These are phyloP conservation scores for Mariannaea sp. DNA, from an alignment of 2,329 filamentous ascomycete genomes.

Conservation along the genomic window DNA sequence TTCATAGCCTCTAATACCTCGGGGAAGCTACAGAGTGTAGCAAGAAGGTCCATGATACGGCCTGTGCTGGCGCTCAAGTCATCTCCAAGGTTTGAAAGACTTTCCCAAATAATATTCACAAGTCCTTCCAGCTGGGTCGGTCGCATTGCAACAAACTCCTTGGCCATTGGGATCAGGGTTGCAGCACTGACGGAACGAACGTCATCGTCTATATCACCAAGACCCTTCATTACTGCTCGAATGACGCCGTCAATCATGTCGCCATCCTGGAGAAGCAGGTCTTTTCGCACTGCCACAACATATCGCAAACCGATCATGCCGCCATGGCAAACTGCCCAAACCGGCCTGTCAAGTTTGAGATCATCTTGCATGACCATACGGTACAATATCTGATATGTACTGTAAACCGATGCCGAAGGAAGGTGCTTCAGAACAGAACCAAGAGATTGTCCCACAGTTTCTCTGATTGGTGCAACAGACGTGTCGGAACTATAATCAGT, in stretches of 20 bases:
- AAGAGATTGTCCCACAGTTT: conserved; percentile 92
- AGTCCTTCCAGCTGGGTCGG: conserved; percentile 77
- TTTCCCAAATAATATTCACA: conserved; percentile 97
- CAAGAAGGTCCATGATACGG: conserved; percentile 96
- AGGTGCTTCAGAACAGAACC: conserved; percentile 88
- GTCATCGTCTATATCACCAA: conserved; percentile 91
- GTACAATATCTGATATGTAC: conserved; percentile 83
- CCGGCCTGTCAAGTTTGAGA: conserved; percentile 70
- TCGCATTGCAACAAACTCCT: conserved; percentile 88
- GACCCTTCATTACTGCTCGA: conserved; percentile 89
- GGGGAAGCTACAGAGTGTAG: conserved; percentile 92
- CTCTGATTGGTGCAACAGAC: conserved; percentile 92
- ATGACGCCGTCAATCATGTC: conserved; percentile 93
- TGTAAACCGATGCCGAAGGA: conserved; percentile 76
- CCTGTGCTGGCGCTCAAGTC: conserved; percentile 97
- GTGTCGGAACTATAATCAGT: conserved; percentile 98
- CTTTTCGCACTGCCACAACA: conserved; percentile 91
- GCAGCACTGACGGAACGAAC: conserved; percentile 96
- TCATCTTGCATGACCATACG: conserved; percentile 92
- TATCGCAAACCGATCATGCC: conserved; percentile 98
- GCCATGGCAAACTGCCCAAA: conserved; percentile 96
- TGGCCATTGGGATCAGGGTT: conserved; percentile 94
- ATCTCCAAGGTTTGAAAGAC: conserved; percentile 93
- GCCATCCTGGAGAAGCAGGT: conserved; percentile 81
- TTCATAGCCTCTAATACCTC: conserved; percentile 96